Base-by-base conservation (phyloP, 495 filamentous ascomycete species). In the Apodospora peruviana region DNA sequence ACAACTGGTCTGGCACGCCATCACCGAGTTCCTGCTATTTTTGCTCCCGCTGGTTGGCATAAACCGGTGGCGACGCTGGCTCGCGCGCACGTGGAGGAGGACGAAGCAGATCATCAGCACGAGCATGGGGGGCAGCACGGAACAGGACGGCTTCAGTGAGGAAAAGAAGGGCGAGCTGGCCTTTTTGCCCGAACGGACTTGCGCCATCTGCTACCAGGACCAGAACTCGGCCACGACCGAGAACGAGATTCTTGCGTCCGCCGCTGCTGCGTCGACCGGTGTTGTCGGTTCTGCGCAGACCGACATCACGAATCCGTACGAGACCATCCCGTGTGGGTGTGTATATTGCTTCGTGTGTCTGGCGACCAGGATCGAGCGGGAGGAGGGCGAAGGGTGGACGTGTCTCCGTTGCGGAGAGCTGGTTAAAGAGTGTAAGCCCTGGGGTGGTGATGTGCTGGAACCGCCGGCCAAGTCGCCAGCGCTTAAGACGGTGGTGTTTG, bases 1-100 rank as follows among this genome's bases (percentile, higher is more conserved):
- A 12, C 93, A 98, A 66, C 79, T 98, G 5, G 93, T 98, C 36
- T 98, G 93, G 93, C 93, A 98, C 63, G 93, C 93, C 16, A 96
- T 98, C 58, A 98, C 93, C 20, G 93, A 98, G 64, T 98, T 98
- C 59, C 77, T 99, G 4, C 81, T 99, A 5, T 99, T 99, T 64
- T 79, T 99, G 10, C 77, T 99, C 3, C 93, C 93, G 1, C 73
- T 99, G 21, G 88, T 99, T 36, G 91, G 91, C 37, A 91, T 99
- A 50, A 85, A 84, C 56, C 78, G 90, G 48, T 99, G 93, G 93
- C 79, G 87, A 43, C 78, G 91, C 43, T 96, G 91, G 90, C 76
- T 96, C 20, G 75, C 83, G 21, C 78, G 91, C 40, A 82, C 82
- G 16, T 94, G 89, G 87, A 80, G 85, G 43, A 91, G 83, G 60